Evolutionary conservation across 2,329 filamentous ascomycete genomes (phyloP), one percentile per base, ranked within the genome.

Genomic region (Arthrinium puccinioides): DNA sequence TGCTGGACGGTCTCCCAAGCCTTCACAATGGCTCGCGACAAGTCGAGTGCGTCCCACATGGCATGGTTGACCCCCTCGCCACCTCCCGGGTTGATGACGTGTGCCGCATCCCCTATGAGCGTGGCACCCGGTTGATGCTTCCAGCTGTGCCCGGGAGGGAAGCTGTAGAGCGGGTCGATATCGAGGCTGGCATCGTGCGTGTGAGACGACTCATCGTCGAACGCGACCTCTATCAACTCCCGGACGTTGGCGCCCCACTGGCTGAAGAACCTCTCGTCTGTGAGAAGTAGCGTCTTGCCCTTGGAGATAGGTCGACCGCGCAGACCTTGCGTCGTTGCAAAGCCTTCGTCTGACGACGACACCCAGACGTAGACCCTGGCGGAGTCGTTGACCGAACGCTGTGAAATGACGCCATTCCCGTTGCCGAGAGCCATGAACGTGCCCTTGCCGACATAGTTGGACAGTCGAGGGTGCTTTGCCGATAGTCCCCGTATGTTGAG

Each of bases 71-170:
- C 69, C 2, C 70, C 70, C 13, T 64, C 67, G 6, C 70, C 70
- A 2, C 62, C 62, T 41, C 66, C 68, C 1, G 65, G 65, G 2
- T 62, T 64, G 62, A 69, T 67, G 5, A 72, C 41, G 44, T 74
- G 69, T 7, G 69, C 69, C 9, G 69, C 63, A 43, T 74, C 69
- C 4, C 72, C 72, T 4, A 72, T 48, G n/a, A 76, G 51, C 2
- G 70, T 68, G n/a, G 69, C 50, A 2, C 69, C 67, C 2, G 56
- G 40, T 3, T 53, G 48, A 9, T 44, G 27, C 16, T 42, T 40
- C 52, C 53, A 54, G 7, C 32, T 37, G 4, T 46, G 23, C 4
- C 48, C 50, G 4, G 49, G 44, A 1, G 53, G 50, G 6, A 56
- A 42, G 48, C 48, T 50, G 33, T 50, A 50, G 8, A 51, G 26